Evolutionary conservation across 2,329 filamentous ascomycete species (phyloP), one percentile per base, ranked within the genome.

Genomic region (Fusarium camptoceras): DNA sequence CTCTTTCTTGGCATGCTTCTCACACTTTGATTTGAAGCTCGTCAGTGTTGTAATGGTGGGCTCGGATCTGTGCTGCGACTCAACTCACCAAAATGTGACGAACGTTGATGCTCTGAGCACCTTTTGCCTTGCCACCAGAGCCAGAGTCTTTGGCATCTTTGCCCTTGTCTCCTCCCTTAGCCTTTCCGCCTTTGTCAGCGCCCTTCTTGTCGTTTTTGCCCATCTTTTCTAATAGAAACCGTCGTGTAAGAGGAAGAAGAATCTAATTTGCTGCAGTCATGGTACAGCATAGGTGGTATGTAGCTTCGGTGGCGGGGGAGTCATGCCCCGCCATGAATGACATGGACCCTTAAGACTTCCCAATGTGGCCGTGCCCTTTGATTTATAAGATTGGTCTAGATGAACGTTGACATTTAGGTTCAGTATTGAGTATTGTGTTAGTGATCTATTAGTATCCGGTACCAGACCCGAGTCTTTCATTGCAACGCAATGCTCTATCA

Each of bases 1-100:
- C 76, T 94, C 91, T 76, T 93, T 94, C 79, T 90, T 93, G n/a
- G 83, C 81, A 76, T 93, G 89, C 76, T 94, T 94, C 77, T 90
- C 90, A 74, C 92, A 94, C 82, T 90, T 49, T 28, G 25, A 6
- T 12, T 39, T 27, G 16, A 27, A 16, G 37, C 31, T 51, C 15
- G 59, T 73, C 31, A 74, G 66, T 39, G 55, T 39, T 41, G 15
- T 20, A 30, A 30, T 54, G 41, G 31, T 16, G 44, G 34, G 41
- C 27, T 37, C 15, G 42, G 16, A 12, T 20, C 20, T 31, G n/a
- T 66, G 7, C 27, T 47, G 30, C 30, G n/a, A 27, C n/a, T 30
- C 20, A 37, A 60, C 73, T 55, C 71, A 87, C 86, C 75, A 92
- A 79, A 63, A 94, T 93, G 78, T 94, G 92, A 42, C 92, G 87